Conservation (phyloP, 441 rosid species). For the Macaranga tanarius region DNA sequence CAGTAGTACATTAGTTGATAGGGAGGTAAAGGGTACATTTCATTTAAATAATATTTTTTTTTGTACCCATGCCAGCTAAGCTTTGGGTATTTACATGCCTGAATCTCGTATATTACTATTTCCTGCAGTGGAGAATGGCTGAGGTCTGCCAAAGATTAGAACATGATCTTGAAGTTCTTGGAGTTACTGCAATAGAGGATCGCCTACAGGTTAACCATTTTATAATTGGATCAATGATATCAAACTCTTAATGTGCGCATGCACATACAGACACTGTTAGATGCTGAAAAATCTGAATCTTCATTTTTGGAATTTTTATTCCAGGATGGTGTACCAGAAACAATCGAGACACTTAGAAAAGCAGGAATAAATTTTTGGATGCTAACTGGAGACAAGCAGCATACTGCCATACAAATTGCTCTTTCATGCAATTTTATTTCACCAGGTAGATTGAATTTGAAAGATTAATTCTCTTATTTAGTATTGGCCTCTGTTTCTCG, state of each 20-base stretch:
- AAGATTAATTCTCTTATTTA: not conserved
- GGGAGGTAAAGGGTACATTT: constrained; percentile 51
- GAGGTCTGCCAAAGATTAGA: constrained; percentile 96
- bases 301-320: not conserved
- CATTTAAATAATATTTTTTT: constrained; percentile 5
- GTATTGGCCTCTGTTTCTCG: not conserved
- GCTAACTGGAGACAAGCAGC: constrained; percentile 82
- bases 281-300: constrained; percentile 1
- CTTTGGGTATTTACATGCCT: constrained; percentile 23
- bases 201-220: constrained; percentile 72
- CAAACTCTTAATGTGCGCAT: not conserved
- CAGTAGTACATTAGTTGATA: constrained; percentile 25
- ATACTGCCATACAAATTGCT: constrained; percentile 79
- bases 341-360: constrained; percentile 73
- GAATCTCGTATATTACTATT: constrained; percentile 28
- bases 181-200: constrained; percentile 98
- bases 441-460: constrained; percentile 33
- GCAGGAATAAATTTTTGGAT: constrained; percentile 87
- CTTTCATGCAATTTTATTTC: constrained; percentile 76
- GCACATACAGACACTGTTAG: not conserved
- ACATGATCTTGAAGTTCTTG: constrained; percentile 85
- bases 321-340: constrained; percentile 77
- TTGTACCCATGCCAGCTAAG: not conserved
- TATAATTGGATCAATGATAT: constrained; percentile 22
- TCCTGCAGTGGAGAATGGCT: constrained; percentile 92